Percentiles rank a stretch among this genome's conserved stretches.
Conservation (phyloP, 768 basidiomycete genomes). For the Rhodosporidiobolus odoratus region DNA sequence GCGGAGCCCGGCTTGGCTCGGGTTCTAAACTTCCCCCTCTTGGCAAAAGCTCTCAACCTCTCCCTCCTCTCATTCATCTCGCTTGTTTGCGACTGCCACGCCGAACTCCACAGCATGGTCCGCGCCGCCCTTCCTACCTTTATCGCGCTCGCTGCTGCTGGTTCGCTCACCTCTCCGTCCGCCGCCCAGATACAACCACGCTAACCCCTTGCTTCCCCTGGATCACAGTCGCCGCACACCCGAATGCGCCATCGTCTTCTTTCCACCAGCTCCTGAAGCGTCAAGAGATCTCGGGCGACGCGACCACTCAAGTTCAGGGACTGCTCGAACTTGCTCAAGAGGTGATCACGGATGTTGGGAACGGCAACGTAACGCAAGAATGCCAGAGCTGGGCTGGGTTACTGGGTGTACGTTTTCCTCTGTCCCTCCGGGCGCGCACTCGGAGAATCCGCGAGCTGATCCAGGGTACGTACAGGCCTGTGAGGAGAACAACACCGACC, state of each 20-base stretch:
- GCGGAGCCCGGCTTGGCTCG: too few relatives aligned
- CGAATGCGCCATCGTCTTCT: not conserved
- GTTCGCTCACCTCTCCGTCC: not conserved
- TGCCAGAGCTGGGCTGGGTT: slow-evolving; percentile 5
- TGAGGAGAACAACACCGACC: not conserved
- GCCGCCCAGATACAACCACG: not conserved
- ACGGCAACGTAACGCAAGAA: slow-evolving; percentile 1
- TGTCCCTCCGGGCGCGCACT: too few relatives aligned
- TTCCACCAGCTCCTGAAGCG: slow-evolving; percentile 6
- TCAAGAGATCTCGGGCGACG: not conserved
- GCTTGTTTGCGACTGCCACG: not conserved
- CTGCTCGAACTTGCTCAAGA: slow-evolving; percentile 10
- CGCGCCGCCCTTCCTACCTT: not conserved
- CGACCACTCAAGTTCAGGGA: slow-evolving; percentile 6
- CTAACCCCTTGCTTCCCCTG: not conserved
- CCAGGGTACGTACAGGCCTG: too few relatives aligned
- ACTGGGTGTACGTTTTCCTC: not conserved
- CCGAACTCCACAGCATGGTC: not conserved
- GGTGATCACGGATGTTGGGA: not conserved
- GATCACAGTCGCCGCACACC: not conserved
- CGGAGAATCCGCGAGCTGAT: too few relatives aligned
- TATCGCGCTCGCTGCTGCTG: not conserved
- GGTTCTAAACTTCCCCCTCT: not conserved
- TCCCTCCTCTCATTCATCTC: too few relatives aligned
- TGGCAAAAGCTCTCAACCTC: too few relatives aligned